A percentile compares a stretch with the other conserved stretches of the same genome.
phyloP scores from a whole-genome alignment of 768 basidiomycete genomes.

The Pleurotus sapidus region DNA sequence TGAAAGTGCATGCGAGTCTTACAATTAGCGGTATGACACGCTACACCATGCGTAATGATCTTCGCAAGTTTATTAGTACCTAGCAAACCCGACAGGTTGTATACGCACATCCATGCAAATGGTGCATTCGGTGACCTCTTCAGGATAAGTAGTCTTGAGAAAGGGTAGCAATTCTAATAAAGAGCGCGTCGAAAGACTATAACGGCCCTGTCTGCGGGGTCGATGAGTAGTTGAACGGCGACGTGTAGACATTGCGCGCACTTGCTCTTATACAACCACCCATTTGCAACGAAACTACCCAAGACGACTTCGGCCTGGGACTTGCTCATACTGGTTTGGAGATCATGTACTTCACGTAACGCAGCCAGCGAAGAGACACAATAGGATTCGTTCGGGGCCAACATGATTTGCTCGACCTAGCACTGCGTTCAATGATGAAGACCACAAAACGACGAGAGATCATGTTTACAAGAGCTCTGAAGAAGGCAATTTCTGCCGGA shows the following conservation, averaged over 20 bases:
- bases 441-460: too few species aligned
- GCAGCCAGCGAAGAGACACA: conserved; percentile 78
- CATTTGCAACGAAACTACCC: conserved; percentile 79
- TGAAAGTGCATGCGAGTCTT: conserved; percentile 60
- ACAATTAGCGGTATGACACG: conserved; percentile 63
- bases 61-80: conserved; percentile 20
- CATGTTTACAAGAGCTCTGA: conserved; percentile 66
- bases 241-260: conserved; percentile 28
- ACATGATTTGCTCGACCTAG: conserved; percentile 86
- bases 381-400: conserved; percentile 70
- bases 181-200: conserved; percentile 73
- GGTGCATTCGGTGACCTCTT: conserved; percentile 70
- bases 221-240: conserved; percentile 5
- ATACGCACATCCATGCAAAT: conserved; percentile 63
- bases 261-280: conserved; percentile 77
- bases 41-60: conserved; percentile 68
- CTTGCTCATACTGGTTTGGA: conserved; percentile 70
- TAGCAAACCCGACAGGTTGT: not conserved
- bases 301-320: conserved; percentile 72
- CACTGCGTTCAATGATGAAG: too few species aligned
- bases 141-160: conserved; percentile 68
- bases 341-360: conserved; percentile 60
- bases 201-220: conserved; percentile 56
- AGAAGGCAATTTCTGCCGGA: conserved; percentile 76
- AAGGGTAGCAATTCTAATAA: conserved; percentile 73